These are phyloP conservation scores for Pythium aristosporum DNA, from an alignment of 352 stramenopile species.

Conservation along the genomic window DNA sequence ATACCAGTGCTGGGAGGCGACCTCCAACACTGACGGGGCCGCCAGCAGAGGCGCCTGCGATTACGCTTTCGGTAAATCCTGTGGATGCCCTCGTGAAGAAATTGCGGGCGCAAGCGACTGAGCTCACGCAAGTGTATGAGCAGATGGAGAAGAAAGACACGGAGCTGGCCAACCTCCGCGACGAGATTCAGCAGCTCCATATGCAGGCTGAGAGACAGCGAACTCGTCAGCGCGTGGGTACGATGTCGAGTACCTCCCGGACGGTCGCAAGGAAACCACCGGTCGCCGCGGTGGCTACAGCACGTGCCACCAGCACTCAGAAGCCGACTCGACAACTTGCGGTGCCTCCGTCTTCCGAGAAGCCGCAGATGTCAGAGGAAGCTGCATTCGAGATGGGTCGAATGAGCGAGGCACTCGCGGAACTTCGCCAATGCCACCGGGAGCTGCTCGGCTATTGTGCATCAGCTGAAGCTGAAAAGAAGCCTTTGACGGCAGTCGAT, in stretches of 20 bases:
- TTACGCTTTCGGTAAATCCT: constrained; percentile 35
- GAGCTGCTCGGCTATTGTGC: constrained; percentile 16
- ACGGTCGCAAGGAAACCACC: constrained; percentile 13
- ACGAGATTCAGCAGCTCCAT: constrained; percentile 43
- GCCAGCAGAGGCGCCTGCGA: not conserved
- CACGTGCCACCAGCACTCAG: not conserved
- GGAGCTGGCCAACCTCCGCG: constrained; percentile 36
- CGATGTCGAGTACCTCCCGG: not conserved
- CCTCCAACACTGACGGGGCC: not conserved
- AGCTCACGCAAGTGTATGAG: constrained; percentile 74
- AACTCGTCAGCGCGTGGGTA: constrained; percentile 12
- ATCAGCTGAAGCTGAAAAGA: not conserved
- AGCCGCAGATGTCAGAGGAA: constrained; percentile 14
- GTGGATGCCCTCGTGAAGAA: constrained; percentile 76
- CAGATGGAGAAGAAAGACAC: constrained; percentile 59
- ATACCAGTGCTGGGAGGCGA: not conserved
- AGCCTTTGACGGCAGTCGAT: not conserved
- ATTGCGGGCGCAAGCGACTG: constrained; percentile 60
- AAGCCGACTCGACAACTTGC: not conserved
- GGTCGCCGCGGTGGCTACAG: not conserved
- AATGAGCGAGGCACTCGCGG: constrained; percentile 39
- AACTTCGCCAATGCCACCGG: constrained; percentile 41
- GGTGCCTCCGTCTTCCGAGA: not conserved
- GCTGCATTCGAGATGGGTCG: constrained; percentile 35
- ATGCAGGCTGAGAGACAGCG: constrained; percentile 43